A percentile compares a stretch with the other conserved stretches of the same genome.
phyloP scores from a whole-genome alignment of 1,284 basidiomycete species.

The Hymenochaete sp. region DNA sequence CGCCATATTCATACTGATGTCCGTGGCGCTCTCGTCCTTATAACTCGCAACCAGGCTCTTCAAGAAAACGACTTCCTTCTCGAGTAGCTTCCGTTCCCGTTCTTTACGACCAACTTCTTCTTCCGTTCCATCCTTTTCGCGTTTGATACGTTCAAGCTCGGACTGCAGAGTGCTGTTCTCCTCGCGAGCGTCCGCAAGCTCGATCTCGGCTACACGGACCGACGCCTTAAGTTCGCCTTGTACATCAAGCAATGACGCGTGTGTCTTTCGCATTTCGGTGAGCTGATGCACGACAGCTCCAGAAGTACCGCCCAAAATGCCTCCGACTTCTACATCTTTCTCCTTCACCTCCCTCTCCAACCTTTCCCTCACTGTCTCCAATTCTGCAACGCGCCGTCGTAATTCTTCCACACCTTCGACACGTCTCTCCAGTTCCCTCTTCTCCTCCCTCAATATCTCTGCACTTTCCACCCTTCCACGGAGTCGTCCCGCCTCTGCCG shows the following conservation, averaged over 20 bases:
- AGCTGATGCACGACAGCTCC: slow-evolving; percentile 46
- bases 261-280: slow-evolving; percentile 46
- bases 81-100: slow-evolving; percentile 37
- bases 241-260: slow-evolving; percentile 56
- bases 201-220: slow-evolving; percentile 41
- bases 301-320: slow-evolving; percentile 27
- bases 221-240: slow-evolving; percentile 47
- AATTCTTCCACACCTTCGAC: slow-evolving; percentile 45
- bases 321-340: slow-evolving; percentile 18
- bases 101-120: slow-evolving; percentile 39
- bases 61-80: slow-evolving; percentile 54
- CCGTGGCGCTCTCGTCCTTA: slow-evolving; percentile 34
- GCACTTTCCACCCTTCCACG: slow-evolving; percentile 49
- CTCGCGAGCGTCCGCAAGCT: slow-evolving; percentile 35
- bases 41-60: slow-evolving; percentile 51
- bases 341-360: slow-evolving; percentile 19
- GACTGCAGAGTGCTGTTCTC: slow-evolving; percentile 30
- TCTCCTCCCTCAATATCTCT: slow-evolving; percentile 69
- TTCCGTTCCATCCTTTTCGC: slow-evolving; percentile 5
- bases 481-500: slow-evolving; percentile 43
- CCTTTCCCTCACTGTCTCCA: slow-evolving; percentile 38
- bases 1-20: slow-evolving; percentile 24
- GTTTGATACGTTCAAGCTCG: slow-evolving; percentile 32
- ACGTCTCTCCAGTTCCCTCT: slow-evolving; percentile 53
- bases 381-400: slow-evolving; percentile 43